phyloP scores from a whole-genome alignment of 1,139 yeast genomes.

The Lodderomyces margitis region DNA sequence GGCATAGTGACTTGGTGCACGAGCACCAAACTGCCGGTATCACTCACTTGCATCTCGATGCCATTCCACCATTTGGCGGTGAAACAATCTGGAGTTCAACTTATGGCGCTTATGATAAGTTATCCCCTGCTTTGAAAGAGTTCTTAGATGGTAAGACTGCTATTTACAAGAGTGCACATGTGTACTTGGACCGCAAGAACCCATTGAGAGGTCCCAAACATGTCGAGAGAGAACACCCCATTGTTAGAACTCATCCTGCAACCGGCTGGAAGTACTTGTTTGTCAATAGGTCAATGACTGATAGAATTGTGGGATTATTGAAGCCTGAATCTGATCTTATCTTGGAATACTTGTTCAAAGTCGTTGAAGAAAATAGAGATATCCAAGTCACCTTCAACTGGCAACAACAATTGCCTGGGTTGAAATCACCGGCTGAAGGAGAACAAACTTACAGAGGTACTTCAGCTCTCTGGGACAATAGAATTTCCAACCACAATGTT shows the following conservation, averaged over 20 bases:
- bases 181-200: constrained; percentile 30
- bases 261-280: constrained; percentile 42
- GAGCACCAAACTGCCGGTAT: constrained; percentile 40
- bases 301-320: constrained; percentile 36
- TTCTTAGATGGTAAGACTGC: constrained; percentile 41
- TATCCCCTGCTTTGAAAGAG: constrained; percentile 35
- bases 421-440: constrained; percentile 4
- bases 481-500: constrained; percentile 50
- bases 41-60: constrained; percentile 36
- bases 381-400: constrained; percentile 57
- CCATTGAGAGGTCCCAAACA: constrained; percentile 34
- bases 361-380: constrained; percentile 37
- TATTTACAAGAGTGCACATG: constrained; percentile 34
- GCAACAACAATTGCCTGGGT: constrained; percentile 18
- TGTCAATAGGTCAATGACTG: constrained; percentile 38
- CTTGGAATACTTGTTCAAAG: constrained; percentile 32
- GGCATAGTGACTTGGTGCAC: constrained; percentile 38
- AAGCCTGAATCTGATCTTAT: constrained; percentile 31
- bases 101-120: constrained; percentile 38
- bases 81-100: constrained; percentile 39
- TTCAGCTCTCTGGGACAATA: constrained; percentile 59
- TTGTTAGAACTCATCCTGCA: constrained; percentile 42
- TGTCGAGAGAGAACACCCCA: constrained; percentile 40
- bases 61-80: constrained; percentile 36
- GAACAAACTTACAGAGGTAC: constrained; percentile 49